These are phyloP conservation scores for Rhodotorula diobovata DNA, from an alignment of 768 basidiomycete species.

Conservation along the genomic window DNA sequence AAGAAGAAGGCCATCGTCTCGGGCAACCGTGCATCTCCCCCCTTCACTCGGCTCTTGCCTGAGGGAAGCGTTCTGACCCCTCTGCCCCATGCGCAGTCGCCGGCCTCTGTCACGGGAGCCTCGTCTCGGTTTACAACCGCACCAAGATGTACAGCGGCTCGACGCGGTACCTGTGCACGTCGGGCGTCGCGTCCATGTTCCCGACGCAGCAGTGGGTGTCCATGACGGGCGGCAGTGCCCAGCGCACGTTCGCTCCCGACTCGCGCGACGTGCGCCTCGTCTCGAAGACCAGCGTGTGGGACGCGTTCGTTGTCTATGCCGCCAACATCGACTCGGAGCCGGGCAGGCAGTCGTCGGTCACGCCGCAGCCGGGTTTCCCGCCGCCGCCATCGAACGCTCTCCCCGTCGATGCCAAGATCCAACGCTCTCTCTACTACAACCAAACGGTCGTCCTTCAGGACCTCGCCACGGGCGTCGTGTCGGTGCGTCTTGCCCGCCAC, in stretches of 20 bases:
- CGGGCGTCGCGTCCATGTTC: conserved; percentile 85
- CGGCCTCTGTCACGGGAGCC: conserved; percentile 91
- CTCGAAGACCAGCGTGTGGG: conserved; percentile 84
- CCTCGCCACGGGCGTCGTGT: conserved; percentile 85
- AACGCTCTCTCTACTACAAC: conserved; percentile 89
- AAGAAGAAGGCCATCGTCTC: conserved; percentile 88
- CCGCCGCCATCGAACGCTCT: conserved; percentile 87
- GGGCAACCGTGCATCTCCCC: conserved; percentile 61
- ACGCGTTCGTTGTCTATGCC: conserved; percentile 95
- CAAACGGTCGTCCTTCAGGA: conserved; percentile 93
- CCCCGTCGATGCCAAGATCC: conserved; percentile 67
- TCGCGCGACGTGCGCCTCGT: conserved; percentile 55
- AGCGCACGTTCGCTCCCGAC: conserved; percentile 60
- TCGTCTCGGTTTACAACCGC: conserved; percentile 93
- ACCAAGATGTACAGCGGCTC: conserved; percentile 85
- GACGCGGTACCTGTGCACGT: conserved; percentile 91
- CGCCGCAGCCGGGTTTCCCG: conserved; percentile 62
- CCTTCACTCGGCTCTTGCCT: conserved; percentile 40
- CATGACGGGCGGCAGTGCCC: conserved; percentile 69
- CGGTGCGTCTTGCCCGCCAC: conserved; percentile 46
- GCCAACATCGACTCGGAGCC: conserved; percentile 79
- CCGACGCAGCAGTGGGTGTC: conserved; percentile 88
- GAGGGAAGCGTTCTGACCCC: background rate
- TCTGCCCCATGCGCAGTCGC: conserved; percentile 53
- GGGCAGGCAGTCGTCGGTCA: conserved; percentile 57